phyloP scores from a whole-genome alignment of 805 yeast genomes.

The Saccharomycopsis malanga region DNA sequence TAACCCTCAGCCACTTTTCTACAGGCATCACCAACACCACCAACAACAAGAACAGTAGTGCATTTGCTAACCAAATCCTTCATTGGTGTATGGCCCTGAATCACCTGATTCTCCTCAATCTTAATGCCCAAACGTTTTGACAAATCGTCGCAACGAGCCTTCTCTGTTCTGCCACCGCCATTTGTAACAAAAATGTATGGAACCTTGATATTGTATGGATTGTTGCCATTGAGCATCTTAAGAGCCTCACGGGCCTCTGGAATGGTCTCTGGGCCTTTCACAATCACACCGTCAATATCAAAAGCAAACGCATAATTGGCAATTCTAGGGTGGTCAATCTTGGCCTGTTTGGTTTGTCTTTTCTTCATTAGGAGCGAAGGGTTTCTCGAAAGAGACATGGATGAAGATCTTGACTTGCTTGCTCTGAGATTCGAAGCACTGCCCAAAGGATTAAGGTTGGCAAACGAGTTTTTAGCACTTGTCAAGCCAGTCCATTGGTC shows the following conservation, averaged over 20 bases:
- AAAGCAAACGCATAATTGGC: conserved; percentile 87
- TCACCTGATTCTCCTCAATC: conserved; percentile 70
- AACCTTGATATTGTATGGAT: conserved; percentile 66
- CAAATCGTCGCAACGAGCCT: conserved; percentile 64
- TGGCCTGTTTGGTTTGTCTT: conserved; percentile 39
- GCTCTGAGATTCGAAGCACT: not conserved
- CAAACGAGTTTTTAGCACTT: conserved; percentile 24
- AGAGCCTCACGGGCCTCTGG: conserved; percentile 75
- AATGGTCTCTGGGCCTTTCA: conserved; percentile 77
- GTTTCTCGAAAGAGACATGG: conserved; percentile 32
- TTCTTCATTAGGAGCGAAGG: conserved; percentile 35
- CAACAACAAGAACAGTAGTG: conserved; percentile 75
- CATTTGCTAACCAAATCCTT: conserved; percentile 63
- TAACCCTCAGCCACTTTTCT: conserved; percentile 75
- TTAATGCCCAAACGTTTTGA: conserved; percentile 50
- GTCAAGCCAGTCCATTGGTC: conserved; percentile 56
- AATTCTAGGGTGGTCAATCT: conserved; percentile 63
- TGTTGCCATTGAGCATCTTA: conserved; percentile 65
- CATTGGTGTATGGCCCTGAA: conserved; percentile 95
- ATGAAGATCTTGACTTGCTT: conserved; percentile 13
- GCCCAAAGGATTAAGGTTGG: conserved; percentile 9
- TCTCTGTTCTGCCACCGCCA: conserved; percentile 87
- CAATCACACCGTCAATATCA: conserved; percentile 88
- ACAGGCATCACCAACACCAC: conserved; percentile 82
- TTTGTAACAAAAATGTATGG: conserved; percentile 85